Base-by-base conservation (phyloP, 257 asterid genomes). In the Plantago elongata region DNA sequence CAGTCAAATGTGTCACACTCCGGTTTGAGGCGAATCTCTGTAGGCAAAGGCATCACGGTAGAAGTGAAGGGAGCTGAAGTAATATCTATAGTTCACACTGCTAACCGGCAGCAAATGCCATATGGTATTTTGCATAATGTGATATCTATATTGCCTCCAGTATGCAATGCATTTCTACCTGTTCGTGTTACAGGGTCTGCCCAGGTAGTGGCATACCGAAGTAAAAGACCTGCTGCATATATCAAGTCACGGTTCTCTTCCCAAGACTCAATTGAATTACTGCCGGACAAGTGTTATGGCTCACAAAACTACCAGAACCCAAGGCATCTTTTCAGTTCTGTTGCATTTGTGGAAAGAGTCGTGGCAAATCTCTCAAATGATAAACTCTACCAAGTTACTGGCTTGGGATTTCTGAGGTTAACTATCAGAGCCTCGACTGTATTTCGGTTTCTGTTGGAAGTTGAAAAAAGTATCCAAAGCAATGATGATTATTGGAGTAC, bases 61-160 rank as follows among this genome's bases (percentile, higher is more conserved):
- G 96, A 83, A 78, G 83, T 87, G 64, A 72, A 71, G 66, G 82
- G 83, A 5, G 94, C 94, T 10, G 72, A 85, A 76, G 92, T 81
- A 76, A 77, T 87, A 13, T 73, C 86, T 61, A 57, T 80, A 56
- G 68, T 76, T 65, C 78, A 70, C 37, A 69, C 81, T 50, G 61
- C 80, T 15, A 66, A 71, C 58, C 47, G 47, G 51, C 68, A 67
- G 60, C 75, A 72, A 40, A 65, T 46, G 45, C 72, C 69, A 22
- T 71, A 74, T 38, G 70, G 70, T 68, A 40, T 54, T 67, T 72
- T 18, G 18, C 11, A 27, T 49, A 51, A 67, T 14, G 55, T 59
- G 61, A 46, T 34, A 34, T 34, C 1, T 34, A 34, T 75, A 54
- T 64, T 68, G 73, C 84, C 76, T 16, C 61, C 40, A 34, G 40